Evolutionary conservation across 805 yeast species (phyloP), one percentile per base, ranked within the genome.

Genomic region (Yueomyces sp.): DNA sequence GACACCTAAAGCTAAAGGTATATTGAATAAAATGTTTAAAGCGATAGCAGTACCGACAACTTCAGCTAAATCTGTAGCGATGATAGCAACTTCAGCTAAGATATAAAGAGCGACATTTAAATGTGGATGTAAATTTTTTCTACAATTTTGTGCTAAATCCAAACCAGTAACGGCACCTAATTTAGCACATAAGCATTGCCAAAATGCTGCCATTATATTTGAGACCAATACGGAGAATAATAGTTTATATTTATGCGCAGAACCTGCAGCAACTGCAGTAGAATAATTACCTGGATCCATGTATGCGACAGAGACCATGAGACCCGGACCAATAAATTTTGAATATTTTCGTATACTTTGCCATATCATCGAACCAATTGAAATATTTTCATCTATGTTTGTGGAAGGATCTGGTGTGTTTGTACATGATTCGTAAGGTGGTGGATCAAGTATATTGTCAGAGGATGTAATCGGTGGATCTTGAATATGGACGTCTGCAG

Each of bases 201-300:
- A 70, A 49, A 85, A 79, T 4, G 88, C 83, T 3, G 97, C 97
- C 66, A 90, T 73, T 36, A 88, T 63, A 54, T 88, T 90, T 4
- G 95, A 80, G 28, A 88, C 63, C 34, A 87, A 65, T 26, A 90
- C 74, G 27, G 88, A 78, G 58, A 87, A 88, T 31, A 90, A 62
- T 33, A 88, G 67, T 46, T 83, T 80, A 60, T 81, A 90, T 51
- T 81, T 76, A 59, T 82, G 85, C 29, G 85, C 81, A 32, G 95
- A 81, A n/a, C 95, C 95, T 1, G 94, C 92, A 6, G 92, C 84
- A 11, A 90, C 95, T 7, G 92, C 94, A 1, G 96, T 85, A 36
- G 95, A 82, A 63, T 88, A 90, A 64, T 92, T 90, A 4, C 98
- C 98, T 0, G 98, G 97, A 55, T 90, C 97, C 86, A 92, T 85